phyloP scores from a whole-genome alignment of 164 flowering plant species.

The Tetrastigma voinierianum region DNA sequence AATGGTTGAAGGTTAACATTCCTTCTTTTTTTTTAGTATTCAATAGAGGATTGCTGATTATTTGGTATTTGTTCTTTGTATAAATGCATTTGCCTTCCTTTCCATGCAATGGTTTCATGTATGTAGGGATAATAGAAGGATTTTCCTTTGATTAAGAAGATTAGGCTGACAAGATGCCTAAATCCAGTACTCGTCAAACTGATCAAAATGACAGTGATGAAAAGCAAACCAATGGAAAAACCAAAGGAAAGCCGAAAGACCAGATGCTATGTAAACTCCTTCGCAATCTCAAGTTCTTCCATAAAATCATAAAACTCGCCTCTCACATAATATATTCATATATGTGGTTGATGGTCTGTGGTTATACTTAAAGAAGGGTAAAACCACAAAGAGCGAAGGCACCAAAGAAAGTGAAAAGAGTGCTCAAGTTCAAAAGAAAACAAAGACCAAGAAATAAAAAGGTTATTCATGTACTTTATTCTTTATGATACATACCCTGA shows the following conservation, averaged over 20 bases:
- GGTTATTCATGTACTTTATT: not conserved
- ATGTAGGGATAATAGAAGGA: constrained; percentile 82
- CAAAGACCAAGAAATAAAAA: constrained; percentile 56
- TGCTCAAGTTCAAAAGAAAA: constrained; percentile 54
- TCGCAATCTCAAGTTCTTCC: not conserved
- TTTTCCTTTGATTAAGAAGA: constrained; percentile 90
- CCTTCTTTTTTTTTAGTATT: not conserved
- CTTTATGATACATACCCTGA: too few relatives aligned
- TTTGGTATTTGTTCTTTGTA: too few relatives aligned
- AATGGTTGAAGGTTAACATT: constrained; percentile 78
- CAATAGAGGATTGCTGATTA: not conserved
- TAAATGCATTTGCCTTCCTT: too few relatives aligned
- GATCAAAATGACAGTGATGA: too few relatives aligned
- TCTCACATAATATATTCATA: too few relatives aligned
- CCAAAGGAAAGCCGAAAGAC: constrained; percentile 53
- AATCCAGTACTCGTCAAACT: too few relatives aligned
- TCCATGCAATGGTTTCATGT: constrained; percentile 12
- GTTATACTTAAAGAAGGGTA: constrained; percentile 48
- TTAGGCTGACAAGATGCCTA: too few relatives aligned
- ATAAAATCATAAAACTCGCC: not conserved
- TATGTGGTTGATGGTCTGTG: too few relatives aligned
- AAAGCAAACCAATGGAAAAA: too few relatives aligned
- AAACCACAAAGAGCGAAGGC: constrained; percentile 52
- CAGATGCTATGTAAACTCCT: constrained; percentile 35
- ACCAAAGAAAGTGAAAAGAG: constrained; percentile 59